Evolutionary conservation across 2,329 filamentous ascomycete species (phyloP), one percentile per base, ranked within the genome.

Genomic region (Mycogone perniciosa): DNA sequence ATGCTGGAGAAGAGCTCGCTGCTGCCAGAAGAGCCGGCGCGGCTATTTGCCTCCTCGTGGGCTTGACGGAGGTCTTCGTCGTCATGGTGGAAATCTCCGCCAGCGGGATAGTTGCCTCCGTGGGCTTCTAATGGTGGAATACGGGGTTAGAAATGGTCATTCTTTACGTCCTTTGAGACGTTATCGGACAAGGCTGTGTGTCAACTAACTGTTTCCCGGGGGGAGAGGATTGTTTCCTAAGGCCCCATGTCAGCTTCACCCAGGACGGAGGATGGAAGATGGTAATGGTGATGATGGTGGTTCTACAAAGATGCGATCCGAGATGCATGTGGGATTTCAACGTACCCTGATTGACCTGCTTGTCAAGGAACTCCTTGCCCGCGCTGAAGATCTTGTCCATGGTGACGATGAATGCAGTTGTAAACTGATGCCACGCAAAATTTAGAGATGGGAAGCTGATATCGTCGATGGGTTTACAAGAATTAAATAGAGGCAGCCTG

Each of bases 1-100:
- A 81, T 67, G 59, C 55, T 66, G 51, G 72, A 71, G 61, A 81
- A 82, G 51, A 81, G 63, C 60, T 71, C 69, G 59, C 62, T 62
- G 60, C 71, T 69, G 44, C 75, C 76, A 27, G 72, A 74, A 33
- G 62, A 64, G 50, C 76, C 75, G 26, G 76, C 72, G 49, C 71
- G 68, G 31, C 69, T 65, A 55, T 68, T 67, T 13, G 78, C 79
- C 44, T 75, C 69, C 49, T 76, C 66, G 50, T 75, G 72, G 5
- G 76, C 75, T 20, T 69, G 68, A 34, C 67, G 64, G 54, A 77
- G 67, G 59, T 79, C 75, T 51, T 78, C 71, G 59, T 76, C 70
- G 55, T 74, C 71, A 54, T 73, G 66, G 50, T 67, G 55, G 50
- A 70, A 64, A 44, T 66, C 67, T 34, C 66, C 65, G 34, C 65